Conservation (phyloP, 805 yeast species). For the Metschnikowia kofuensis region DNA sequence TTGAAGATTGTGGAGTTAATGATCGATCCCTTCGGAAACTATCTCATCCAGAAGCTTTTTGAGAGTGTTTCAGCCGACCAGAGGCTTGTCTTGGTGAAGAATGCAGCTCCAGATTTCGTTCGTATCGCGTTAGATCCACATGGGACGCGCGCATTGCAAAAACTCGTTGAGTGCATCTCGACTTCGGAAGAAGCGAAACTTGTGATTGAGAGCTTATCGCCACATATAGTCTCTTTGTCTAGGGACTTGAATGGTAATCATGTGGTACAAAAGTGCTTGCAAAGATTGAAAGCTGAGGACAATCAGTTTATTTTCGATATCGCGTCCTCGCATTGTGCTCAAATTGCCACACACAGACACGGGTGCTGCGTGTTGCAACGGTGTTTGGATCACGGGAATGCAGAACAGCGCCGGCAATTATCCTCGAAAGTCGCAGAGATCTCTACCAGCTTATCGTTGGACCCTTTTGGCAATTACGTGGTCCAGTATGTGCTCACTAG, state of each 20-base stretch:
- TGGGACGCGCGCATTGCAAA: constrained; percentile 94
- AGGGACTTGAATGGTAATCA: constrained; percentile 95
- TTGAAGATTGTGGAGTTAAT: constrained; percentile 79
- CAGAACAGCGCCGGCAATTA: constrained; percentile 63
- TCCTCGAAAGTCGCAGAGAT: constrained; percentile 65
- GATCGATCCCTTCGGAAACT: constrained; percentile 98
- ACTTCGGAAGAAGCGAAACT: constrained; percentile 69
- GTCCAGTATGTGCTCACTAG: constrained; percentile 82
- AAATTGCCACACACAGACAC: constrained; percentile 91
- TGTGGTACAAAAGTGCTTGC: constrained; percentile 89
- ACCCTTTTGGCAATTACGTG: constrained; percentile 96
- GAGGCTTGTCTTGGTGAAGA: constrained; percentile 63
- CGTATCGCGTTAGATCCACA: constrained; percentile 88
- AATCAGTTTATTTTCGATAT: constrained; percentile 89
- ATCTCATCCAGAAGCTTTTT: constrained; percentile 83
- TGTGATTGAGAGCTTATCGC: constrained; percentile 55
- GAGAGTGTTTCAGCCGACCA: constrained; percentile 73
- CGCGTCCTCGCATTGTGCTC: constrained; percentile 66
- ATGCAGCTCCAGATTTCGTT: constrained; percentile 70
- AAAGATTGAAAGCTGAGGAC: constrained; percentile 61
- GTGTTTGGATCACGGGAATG: constrained; percentile 85
- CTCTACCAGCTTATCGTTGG: constrained; percentile 70
- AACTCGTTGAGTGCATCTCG: constrained; percentile 77
- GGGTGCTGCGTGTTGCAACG: constrained; percentile 95
- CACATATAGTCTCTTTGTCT: constrained; percentile 75